phyloP scores from a whole-genome alignment of 257 asterid genomes.

The Capsicum rhomboideum region DNA sequence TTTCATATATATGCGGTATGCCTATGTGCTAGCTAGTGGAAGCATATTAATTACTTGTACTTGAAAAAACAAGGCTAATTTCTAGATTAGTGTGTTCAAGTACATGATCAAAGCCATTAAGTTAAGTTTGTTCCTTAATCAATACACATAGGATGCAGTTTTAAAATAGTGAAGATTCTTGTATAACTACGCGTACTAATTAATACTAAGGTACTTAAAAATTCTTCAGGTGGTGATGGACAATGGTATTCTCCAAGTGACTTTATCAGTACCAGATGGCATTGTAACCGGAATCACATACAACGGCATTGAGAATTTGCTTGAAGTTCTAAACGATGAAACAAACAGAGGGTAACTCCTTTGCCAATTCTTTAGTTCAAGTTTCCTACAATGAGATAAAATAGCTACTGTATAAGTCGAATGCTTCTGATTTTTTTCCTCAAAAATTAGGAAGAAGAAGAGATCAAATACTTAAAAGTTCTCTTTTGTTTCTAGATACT shows the following conservation, averaged over 20 bases:
- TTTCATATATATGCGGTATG: neutral
- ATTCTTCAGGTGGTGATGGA: conserved; percentile 53
- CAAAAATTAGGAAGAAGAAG: too few species aligned
- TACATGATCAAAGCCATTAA: too few species aligned
- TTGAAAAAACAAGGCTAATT: too few species aligned
- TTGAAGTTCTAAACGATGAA: conserved; percentile 47
- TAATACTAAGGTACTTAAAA: neutral
- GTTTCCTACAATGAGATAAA: neutral
- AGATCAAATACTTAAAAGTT: neutral
- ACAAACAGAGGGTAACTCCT: conserved; percentile 59
- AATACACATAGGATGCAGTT: too few species aligned
- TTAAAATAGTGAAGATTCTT: too few species aligned
- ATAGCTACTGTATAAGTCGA: neutral
- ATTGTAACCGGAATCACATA: conserved; percentile 45
- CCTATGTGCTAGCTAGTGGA: neutral
- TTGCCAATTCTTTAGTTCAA: neutral
- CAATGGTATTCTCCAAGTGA: conserved; percentile 61
- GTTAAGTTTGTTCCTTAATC: too few species aligned
- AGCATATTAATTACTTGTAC: too few species aligned
- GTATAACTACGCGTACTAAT: too few species aligned
- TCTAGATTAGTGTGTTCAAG: too few species aligned
- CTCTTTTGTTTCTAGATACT: conserved; percentile 24
- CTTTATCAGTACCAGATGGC: conserved; percentile 70
- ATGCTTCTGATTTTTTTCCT: neutral
- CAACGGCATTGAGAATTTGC: conserved; percentile 60